Evolutionary conservation across 495 filamentous ascomycete species (phyloP).

Genomic region (Astrothelium subdiscretum): DNA sequence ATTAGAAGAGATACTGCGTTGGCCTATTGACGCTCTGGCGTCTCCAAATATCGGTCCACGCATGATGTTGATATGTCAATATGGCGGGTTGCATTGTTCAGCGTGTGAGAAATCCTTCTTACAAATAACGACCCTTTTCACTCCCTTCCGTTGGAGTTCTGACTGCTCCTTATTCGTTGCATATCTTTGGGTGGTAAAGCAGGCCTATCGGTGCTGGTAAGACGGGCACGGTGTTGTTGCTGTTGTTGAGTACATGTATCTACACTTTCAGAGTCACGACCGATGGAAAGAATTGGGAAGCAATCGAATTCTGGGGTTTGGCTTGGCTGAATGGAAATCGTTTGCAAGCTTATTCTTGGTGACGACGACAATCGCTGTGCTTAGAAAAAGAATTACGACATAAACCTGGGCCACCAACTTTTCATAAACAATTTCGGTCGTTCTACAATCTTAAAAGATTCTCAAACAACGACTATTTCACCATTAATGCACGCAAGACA

Average conservation of each 20-base stretch:
- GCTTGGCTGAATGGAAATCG: background rate
- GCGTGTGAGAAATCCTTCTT: background rate
- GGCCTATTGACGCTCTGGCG: background rate
- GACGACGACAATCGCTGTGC: background rate
- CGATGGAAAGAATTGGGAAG: background rate
- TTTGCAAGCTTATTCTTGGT: background rate
- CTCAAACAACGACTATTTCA: too few relatives aligned
- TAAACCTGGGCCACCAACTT: too few relatives aligned
- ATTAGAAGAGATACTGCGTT: background rate
- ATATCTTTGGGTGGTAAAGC: background rate
- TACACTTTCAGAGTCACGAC: background rate
- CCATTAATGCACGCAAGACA: too few relatives aligned
- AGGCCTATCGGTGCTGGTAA: background rate
- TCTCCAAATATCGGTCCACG: background rate
- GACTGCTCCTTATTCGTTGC: background rate
- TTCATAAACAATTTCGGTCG: too few relatives aligned
- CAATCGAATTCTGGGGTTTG: background rate
- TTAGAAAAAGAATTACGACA: too few relatives aligned
- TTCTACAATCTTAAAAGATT: too few relatives aligned
- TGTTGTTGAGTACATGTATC: background rate
- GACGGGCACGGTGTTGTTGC: background rate
- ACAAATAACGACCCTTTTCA: background rate
- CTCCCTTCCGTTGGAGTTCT: background rate
- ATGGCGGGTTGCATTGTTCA: conserved; percentile 1
- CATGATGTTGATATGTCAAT: background rate